Evolutionary conservation across 768 basidiomycete species (phyloP).

Genomic region (Lanmaoa pseudosensibilis): DNA sequence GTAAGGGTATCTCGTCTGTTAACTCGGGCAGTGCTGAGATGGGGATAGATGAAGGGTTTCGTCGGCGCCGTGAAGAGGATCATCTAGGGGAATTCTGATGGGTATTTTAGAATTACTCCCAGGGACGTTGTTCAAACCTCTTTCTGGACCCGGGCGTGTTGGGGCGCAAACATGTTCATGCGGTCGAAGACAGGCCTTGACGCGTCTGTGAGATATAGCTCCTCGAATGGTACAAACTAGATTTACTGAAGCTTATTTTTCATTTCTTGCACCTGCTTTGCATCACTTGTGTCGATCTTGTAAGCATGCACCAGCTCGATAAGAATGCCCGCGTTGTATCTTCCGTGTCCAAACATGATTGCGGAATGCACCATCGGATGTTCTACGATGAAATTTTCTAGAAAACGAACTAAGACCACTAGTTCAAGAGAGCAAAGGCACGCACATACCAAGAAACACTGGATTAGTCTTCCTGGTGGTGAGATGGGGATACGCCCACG

Average conservation of each 20-base stretch:
- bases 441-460: conserved; percentile 15
- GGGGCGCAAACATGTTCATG: conserved; percentile 23
- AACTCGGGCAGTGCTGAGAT: background rate
- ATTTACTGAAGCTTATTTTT: conserved; percentile 18
- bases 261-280: conserved; percentile 10
- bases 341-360: conserved; percentile 24
- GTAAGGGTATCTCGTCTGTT: conserved; percentile 16
- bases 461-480: conserved; percentile 16
- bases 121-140: conserved; percentile 10
- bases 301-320: conserved; percentile 13
- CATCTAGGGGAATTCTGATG: conserved; percentile 9
- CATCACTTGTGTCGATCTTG: conserved; percentile 12
- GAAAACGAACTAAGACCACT: background rate
- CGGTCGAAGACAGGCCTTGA: conserved; percentile 17
- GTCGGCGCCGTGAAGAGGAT: conserved; percentile 9
- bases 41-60: conserved; percentile 14
- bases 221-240: background rate
- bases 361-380: conserved; percentile 17
- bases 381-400: conserved; percentile 18
- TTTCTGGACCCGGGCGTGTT: conserved; percentile 22
- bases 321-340: conserved; percentile 18
- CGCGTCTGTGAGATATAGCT: background rate
- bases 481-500: background rate
- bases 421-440: background rate
- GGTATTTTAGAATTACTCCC: background rate